Evolutionary conservation across 176 grass and related monocot genomes (phyloP), one percentile per base, ranked within the genome.

Genomic region (Panicum miliaceum): DNA sequence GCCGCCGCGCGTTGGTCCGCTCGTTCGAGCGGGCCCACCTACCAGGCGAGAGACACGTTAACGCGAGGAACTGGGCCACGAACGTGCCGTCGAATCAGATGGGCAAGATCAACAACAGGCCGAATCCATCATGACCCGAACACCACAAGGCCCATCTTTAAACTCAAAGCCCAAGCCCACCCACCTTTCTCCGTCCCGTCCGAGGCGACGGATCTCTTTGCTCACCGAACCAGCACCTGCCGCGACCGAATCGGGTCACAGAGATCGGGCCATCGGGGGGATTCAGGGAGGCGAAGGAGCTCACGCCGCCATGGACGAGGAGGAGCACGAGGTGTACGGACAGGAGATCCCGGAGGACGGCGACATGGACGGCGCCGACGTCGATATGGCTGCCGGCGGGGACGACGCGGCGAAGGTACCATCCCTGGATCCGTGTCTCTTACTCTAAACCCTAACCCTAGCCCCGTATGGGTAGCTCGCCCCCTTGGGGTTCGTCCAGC

Each of bases 311-410:
- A 94, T 92, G 92, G 87, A 94, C 77, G 92, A 94, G 29, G 92
- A 94, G 81, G 92, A 94, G 82, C 89, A 94, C 74, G 90, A 94
- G 74, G 92, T 94, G 2, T 92, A 94, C 84, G 90, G 90, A 15
- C 86, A 89, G 60, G 92, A 94, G 68, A 94, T 92, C 78, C 92
- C 92, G 29, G 92, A 85, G 82, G 90, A 94, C 76, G 91, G 84
- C 6, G 91, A 92, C 81, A 78, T 92, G 84, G 87, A 92, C 11
- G 83, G 83, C 74, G 90, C 87, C 62, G 89, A 94, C 73, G 92
- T 92, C 9, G 92, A 92, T 51, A 90, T 94, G 81, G 19, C 77
- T 47, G 47, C 40, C 25, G 53, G 27, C 12, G 90, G 90, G 3
- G 92, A 92, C 7, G 85, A 90, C 61, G 85, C 78, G 7, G 56